Conservation (phyloP, 2,329 filamentous ascomycete genomes). For the Trichoderma atroviride region DNA sequence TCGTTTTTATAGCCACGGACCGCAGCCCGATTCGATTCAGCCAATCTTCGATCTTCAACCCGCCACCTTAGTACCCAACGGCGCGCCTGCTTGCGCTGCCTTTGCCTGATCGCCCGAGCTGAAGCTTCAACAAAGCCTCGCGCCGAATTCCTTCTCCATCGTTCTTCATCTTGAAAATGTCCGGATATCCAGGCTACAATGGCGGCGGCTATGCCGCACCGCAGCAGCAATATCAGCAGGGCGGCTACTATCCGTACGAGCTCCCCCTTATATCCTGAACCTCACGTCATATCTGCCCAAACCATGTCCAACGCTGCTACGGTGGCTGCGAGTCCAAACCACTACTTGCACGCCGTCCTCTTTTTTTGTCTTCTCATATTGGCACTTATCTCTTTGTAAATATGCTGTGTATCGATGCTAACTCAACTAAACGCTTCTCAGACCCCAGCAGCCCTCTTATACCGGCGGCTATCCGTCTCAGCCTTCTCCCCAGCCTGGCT, state of each 20-base stretch:
- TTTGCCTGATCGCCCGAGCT: neutral
- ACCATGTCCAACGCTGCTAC: neutral
- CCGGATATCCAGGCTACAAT: constrained; percentile 24
- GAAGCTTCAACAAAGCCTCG: constrained; percentile 7
- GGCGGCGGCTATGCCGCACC: constrained; percentile 25
- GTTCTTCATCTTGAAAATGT: constrained; percentile 9
- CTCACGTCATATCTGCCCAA: constrained; percentile 24
- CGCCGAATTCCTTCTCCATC: neutral
- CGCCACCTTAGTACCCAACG: constrained; percentile 7
- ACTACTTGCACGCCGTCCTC: neutral
- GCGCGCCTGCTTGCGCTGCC: constrained; percentile 23
- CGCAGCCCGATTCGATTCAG: neutral
- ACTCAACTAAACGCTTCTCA: neutral
- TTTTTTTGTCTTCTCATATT: neutral
- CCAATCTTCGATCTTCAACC: constrained; percentile 8
- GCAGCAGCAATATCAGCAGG: constrained; percentile 37
- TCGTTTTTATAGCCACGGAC: neutral
- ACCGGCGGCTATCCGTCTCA: constrained; percentile 52
- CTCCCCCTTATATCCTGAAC: constrained; percentile 33
- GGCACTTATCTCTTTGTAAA: neutral
- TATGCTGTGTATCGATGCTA: neutral
- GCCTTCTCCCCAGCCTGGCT: constrained; percentile 53
- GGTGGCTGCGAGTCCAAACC: neutral
- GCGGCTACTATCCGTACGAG: constrained; percentile 56
- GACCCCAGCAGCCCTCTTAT: constrained; percentile 49